Conservation (phyloP, 306 rosid species). For the Dryas octopetala region DNA sequence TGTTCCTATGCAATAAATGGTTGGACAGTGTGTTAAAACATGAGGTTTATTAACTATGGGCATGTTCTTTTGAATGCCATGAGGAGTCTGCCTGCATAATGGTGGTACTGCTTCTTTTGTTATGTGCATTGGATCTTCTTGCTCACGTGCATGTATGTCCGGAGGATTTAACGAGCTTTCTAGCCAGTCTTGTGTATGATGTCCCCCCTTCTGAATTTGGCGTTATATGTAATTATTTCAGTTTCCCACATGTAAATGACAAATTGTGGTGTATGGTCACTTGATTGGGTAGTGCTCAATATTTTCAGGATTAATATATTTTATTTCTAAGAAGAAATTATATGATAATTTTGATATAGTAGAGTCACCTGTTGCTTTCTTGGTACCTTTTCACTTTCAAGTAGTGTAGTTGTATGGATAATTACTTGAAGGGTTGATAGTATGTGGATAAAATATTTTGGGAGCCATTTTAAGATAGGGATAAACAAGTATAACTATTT, state of each 20-base stretch:
- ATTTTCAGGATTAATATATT: not conserved
- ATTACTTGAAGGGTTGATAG: not conserved
- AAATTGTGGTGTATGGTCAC: not conserved
- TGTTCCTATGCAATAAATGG: not conserved
- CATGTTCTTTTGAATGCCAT: not conserved
- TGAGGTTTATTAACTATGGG: conserved; percentile 5
- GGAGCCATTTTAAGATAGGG: conserved; percentile 6
- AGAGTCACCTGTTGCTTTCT: not conserved
- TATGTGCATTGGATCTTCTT: not conserved
- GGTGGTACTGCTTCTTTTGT: not conserved
- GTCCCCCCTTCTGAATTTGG: not conserved
- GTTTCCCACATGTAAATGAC: not conserved
- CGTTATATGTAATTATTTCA: not conserved
- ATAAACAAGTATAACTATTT: not conserved
- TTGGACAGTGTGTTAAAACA: not conserved
- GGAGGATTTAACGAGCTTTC: not conserved
- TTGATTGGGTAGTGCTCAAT: not conserved
- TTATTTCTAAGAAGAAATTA: not conserved
- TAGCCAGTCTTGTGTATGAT: not conserved
- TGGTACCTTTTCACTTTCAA: not conserved
- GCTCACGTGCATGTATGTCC: not conserved
- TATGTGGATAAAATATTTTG: not conserved
- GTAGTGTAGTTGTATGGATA: not conserved
- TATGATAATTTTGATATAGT: not conserved
- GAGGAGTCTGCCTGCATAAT: not conserved